These are phyloP conservation scores for Claviceps sorghi DNA, from an alignment of 2,329 filamentous ascomycete genomes.

Conservation along the genomic window DNA sequence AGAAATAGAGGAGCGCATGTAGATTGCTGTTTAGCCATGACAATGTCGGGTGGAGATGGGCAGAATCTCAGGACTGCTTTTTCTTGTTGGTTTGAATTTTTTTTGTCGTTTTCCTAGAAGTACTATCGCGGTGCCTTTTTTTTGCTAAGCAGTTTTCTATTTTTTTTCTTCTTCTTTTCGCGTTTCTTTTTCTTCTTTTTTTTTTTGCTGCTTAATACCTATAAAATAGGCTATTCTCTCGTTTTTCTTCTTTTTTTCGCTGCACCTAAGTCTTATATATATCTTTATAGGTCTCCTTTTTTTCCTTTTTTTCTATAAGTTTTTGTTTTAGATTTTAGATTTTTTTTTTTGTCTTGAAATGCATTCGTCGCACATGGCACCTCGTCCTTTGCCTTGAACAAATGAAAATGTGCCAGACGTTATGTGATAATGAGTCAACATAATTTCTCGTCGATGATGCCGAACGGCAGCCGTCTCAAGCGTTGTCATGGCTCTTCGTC, in stretches of 20 bases:
- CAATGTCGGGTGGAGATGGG: conserved; percentile 2
- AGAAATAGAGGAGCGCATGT: not conserved
- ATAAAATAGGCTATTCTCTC: not conserved
- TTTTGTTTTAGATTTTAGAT: not conserved
- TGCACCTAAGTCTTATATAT: not conserved
- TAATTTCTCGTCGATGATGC: not conserved
- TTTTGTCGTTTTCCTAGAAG: not conserved
- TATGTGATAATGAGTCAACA: not conserved
- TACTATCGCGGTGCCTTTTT: not conserved
- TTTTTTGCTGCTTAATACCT: not conserved
- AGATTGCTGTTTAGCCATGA: not conserved
- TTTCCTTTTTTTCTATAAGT: not conserved
- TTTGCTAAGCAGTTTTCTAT: conserved; percentile 1
- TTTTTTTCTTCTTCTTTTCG: conserved; percentile 4
- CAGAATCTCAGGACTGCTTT: conserved; percentile 6
- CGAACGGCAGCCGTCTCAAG: not conserved
- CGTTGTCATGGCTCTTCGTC: not conserved
- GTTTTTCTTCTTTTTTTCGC: not conserved
- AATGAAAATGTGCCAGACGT: not conserved
- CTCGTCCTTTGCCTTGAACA: not conserved
- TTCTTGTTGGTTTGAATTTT: conserved; percentile 3
- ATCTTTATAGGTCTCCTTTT: not conserved
- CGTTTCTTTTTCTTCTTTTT: not conserved
- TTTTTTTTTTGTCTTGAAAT: not conserved
- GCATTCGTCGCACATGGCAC: not conserved